Conservation (phyloP, 208 protist genomes). For the Leishmania gerbilli region DNA sequence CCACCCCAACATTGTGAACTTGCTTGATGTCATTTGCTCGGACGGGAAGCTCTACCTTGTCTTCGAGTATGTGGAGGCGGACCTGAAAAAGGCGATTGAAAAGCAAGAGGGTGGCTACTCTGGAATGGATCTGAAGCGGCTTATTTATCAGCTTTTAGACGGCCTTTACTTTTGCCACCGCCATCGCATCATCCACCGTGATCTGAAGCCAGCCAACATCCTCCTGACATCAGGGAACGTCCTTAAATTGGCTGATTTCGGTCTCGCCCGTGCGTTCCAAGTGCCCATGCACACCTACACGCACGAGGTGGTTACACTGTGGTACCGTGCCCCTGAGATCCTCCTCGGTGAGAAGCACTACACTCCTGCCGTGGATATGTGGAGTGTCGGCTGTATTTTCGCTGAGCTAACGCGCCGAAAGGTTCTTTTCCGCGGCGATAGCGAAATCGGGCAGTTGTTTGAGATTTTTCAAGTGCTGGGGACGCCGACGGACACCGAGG, state of each 20-base stretch:
- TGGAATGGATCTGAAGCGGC: conserved; percentile 75
- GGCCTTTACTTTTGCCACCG: conserved; percentile 94
- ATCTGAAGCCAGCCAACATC: conserved; percentile 97
- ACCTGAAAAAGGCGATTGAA: conserved; percentile 98
- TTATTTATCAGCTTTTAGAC: conserved; percentile 92
- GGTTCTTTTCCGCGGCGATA: conserved; percentile 98
- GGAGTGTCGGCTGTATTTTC: conserved; percentile 99
- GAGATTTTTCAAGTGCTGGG: conserved; percentile 98
- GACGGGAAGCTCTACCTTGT: conserved; percentile 92
- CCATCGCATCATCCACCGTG: conserved; percentile 94
- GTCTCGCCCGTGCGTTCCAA: conserved; percentile 97
- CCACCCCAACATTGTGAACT: conserved; percentile 97
- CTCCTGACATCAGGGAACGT: conserved; percentile 83
- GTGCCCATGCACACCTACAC: conserved; percentile 99
- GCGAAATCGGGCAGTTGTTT: conserved; percentile 98
- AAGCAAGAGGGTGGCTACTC: conserved; percentile 71
- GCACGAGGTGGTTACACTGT: conserved; percentile 99
- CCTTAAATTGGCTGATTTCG: conserved; percentile 96
- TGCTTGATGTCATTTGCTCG: conserved; percentile 89
- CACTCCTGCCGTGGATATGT: conserved; percentile 99
- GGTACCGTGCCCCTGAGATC: conserved; percentile 99
- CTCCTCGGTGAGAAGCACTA: conserved; percentile 99
- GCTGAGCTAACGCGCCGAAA: conserved; percentile 95
- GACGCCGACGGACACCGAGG: conserved; percentile 94
- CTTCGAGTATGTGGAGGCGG: conserved; percentile 93